Evolutionary conservation across 164 flowering plant species (phyloP), one percentile per base, ranked within the genome.

Genomic region (Aristolochia fimbriata): DNA sequence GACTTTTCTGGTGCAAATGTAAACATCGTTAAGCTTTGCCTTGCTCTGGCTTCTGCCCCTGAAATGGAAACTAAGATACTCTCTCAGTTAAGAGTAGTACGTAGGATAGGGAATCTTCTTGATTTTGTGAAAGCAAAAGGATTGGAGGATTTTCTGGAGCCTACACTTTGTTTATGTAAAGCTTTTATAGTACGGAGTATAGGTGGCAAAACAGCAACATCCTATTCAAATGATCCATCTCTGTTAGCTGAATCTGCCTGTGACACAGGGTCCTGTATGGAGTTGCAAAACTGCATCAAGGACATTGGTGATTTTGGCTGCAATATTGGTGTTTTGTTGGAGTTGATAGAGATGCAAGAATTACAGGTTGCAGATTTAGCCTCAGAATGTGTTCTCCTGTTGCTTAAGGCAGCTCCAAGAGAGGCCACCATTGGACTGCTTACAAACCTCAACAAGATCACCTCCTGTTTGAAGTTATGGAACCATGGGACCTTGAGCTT

Each of bases 71-170:
- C 85, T 41, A 83, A 78, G 72, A 69, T 80, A 43, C 88, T 90
- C 49, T 88, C 97, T 55, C 88, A 83, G 49, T 57, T 93, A 49
- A 82, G 79, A 76, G 96, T 86, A 17, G 93, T 86, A n/a, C 72
- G 96, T 66, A 84, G 67, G 71, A 84, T 93, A 58, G 94, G 92
- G 48, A 86, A 84, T 65, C 84, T 93, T 45, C 74, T 93, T 60
- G 94, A 85, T 70, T 86, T 83, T 76, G 94, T 86, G n/a, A 75
- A 76, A 57, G 85, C 91, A 43, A 84, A 80, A 71, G 90, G 75
- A 53, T 86, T 88, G 96, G 94, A 82, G 61, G 99, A 93, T 81
- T 90, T 86, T 72, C 81, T 90, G 31, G 92, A 88, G 70, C 97
- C 97, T 48, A 85, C 97, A 49, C 86, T 93, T 21, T 76, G 80